A percentile compares a stretch with the other conserved stretches of the same genome.
These are phyloP conservation scores for Hypoxylon sp. DNA, from an alignment of 2,329 filamentous ascomycete species.

Conservation along the genomic window DNA sequence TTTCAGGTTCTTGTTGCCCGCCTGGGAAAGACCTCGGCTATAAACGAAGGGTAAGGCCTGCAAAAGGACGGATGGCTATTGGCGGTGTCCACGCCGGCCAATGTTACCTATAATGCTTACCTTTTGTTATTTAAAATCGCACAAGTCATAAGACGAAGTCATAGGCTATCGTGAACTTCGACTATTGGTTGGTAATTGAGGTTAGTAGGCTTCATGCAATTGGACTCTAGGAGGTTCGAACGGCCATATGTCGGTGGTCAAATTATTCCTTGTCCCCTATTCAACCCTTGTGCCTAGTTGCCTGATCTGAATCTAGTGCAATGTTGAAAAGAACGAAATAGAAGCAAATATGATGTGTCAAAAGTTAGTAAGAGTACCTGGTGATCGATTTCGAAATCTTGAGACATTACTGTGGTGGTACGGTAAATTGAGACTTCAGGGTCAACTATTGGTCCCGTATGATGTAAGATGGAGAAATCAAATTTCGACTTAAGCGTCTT, in stretches of 20 bases:
- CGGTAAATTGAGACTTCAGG: neutral
- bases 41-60: neutral
- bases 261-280: neutral
- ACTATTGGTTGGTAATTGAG: constrained; percentile 2
- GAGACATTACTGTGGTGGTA: neutral
- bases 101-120: constrained; percentile 18
- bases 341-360: neutral
- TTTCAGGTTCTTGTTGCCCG: constrained; percentile 15
- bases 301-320: neutral
- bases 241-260: constrained; percentile 13
- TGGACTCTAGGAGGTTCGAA: neutral
- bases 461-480: neutral
- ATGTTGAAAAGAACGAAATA: neutral
- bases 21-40: constrained; percentile 14
- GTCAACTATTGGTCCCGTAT: neutral
- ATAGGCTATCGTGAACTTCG: constrained; percentile 4
- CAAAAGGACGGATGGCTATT: constrained; percentile 19
- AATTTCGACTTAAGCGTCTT: neutral
- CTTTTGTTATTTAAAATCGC: constrained; percentile 5
- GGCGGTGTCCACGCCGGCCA: constrained; percentile 12
- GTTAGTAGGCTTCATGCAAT: constrained; percentile 13
- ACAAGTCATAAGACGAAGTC: constrained; percentile 7
- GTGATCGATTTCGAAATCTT: neutral
- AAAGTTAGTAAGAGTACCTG: neutral
- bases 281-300: neutral